Evolutionary conservation across 306 rosid species (phyloP), one percentile per base, ranked within the genome.

Genomic region (Cajanus cajan): DNA sequence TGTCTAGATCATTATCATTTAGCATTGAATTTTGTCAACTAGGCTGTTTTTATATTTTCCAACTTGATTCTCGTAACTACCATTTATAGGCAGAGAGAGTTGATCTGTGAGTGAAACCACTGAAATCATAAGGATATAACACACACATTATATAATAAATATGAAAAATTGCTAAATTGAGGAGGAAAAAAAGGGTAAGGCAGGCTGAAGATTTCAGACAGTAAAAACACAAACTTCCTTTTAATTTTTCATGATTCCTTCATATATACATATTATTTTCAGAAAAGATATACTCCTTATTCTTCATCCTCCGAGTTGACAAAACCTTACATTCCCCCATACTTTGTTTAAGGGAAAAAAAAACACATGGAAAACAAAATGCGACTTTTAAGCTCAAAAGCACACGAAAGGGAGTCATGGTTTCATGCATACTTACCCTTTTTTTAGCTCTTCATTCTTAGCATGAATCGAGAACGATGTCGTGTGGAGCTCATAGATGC

Each of bases 341-440:
- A 18, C 16, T 10, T 24, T 4, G 36, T 24, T 28, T 24, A 14
- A 31, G 39, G 8, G 31, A 61, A 61, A 59, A 22, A 10, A 4
- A 9, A 13, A 2, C 28, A 36, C 74, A 47, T 14, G 47, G 63
- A 63, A 77, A 55, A 64, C 73, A 82, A 68, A 68, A 59, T 18
- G 39, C 73, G 68, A 55, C 81, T 76, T 64, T 48, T 16, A 64
- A 18, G 64, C 34, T 24, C 64, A 11, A 68, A 61, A 47, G 6
- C 64, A 16, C 51, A 36, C 39, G 67, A 14, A 9, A 43, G 2
- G 21, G 36, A 45, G n/a, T 48, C 62, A 12, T 4, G 19, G 33
- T 50, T 77, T 54, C 48, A 78, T 21, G 36, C 72, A 55, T 45
- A 73, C 82, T 33, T 59, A 78, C 83, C 80, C 59, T 33, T 21